Evolutionary conservation across 1,284 basidiomycete genomes (phyloP).

Genomic region (Irpex lacteus): DNA sequence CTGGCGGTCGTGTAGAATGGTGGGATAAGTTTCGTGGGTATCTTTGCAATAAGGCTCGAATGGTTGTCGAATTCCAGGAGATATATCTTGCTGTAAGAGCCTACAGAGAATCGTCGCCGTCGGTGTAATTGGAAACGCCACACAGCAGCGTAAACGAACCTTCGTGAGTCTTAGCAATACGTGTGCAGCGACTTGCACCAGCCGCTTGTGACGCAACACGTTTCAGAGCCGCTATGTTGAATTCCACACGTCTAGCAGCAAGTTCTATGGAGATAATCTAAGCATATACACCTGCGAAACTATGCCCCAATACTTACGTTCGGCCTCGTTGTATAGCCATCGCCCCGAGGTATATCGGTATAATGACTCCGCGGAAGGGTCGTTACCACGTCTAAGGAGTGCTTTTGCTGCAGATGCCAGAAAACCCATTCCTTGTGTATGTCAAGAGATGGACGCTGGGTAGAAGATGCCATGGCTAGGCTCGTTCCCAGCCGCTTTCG

Average conservation of each 20-base stretch:
- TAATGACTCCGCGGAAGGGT: too few species aligned
- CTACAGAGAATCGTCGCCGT: neutral
- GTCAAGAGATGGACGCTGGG: too few species aligned
- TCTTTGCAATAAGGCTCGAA: constrained; percentile 29
- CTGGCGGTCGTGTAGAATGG: constrained; percentile 33
- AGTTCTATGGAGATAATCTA: too few species aligned
- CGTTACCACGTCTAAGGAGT: too few species aligned
- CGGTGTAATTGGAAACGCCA: neutral
- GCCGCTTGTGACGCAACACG: neutral
- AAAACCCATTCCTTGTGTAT: too few species aligned
- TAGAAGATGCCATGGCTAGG: too few species aligned
- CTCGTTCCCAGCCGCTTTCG: too few species aligned
- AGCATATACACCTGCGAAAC: too few species aligned
- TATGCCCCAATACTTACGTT: too few species aligned
- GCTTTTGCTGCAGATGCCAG: too few species aligned
- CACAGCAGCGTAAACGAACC: neutral
- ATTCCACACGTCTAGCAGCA: neutral
- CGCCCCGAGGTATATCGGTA: too few species aligned
- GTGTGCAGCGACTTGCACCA: neutral
- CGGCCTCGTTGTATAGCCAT: too few species aligned
- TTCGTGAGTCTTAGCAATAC: neutral
- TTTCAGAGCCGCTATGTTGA: neutral
- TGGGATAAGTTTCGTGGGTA: constrained; percentile 31
- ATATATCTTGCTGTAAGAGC: constrained; percentile 30
- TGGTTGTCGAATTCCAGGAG: constrained; percentile 29